phyloP scores from a whole-genome alignment of 495 filamentous ascomycete genomes.

The Penicillium canescens region DNA sequence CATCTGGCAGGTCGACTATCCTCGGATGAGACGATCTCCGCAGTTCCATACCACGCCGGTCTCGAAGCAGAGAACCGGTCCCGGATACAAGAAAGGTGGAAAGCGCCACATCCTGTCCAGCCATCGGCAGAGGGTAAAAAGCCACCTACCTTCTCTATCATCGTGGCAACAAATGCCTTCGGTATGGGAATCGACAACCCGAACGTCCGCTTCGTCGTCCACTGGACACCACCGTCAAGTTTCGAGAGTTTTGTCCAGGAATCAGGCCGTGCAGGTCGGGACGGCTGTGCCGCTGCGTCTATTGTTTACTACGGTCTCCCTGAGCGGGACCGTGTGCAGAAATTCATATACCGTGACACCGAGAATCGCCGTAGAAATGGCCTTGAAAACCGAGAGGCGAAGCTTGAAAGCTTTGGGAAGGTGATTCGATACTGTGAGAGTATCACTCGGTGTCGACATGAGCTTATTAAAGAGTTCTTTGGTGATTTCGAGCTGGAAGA shows the following conservation, averaged over 20 bases:
- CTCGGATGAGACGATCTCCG: conserved; percentile 35
- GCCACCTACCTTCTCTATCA: conserved; percentile 71
- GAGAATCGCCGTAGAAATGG: conserved; percentile 38
- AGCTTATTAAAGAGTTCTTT: conserved; percentile 77
- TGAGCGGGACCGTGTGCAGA: conserved; percentile 74
- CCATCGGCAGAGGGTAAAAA: conserved; percentile 6
- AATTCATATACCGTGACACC: conserved; percentile 41
- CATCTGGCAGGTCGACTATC: conserved; percentile 56
- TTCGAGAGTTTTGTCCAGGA: conserved; percentile 98
- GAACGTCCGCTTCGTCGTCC: conserved; percentile 88
- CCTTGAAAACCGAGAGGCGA: conserved; percentile 39
- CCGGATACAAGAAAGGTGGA: conserved; percentile 65
- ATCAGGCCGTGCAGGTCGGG: conserved; percentile 86
- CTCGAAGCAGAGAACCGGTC: conserved; percentile 42
- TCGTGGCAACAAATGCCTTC: conserved; percentile 93
- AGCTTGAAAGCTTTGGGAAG: conserved; percentile 49
- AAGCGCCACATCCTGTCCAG: conserved; percentile 55
- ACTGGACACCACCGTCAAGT: conserved; percentile 88
- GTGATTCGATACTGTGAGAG: conserved; percentile 82
- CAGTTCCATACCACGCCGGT: conserved; percentile 54
- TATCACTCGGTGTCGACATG: conserved; percentile 71
- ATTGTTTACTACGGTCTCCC: conserved; percentile 87
- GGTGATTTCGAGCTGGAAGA: conserved; percentile 58
- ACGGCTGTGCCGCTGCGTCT: conserved; percentile 81
- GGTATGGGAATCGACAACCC: conserved; percentile 98